These are phyloP conservation scores for Licmophora abbreviata DNA, from an alignment of 108 stramenopile genomes.

Conservation along the genomic window DNA sequence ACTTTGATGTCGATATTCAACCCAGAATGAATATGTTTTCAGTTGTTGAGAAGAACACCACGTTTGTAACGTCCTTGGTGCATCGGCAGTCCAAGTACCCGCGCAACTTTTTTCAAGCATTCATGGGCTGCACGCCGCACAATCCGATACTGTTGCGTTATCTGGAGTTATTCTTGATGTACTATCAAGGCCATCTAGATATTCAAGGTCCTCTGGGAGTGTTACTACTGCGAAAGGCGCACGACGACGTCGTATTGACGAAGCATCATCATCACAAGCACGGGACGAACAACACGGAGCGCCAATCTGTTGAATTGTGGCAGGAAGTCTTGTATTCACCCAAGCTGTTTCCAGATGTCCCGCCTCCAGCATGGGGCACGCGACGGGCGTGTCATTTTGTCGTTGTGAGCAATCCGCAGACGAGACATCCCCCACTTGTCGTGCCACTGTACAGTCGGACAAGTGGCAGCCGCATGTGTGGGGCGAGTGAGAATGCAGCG, in stretches of 20 bases:
- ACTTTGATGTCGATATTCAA: conserved; percentile 78
- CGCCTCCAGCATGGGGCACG: conserved; percentile 47
- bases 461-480: conserved; percentile 71
- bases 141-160: conserved; percentile 53
- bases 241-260: conserved; percentile 34
- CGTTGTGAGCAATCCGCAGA: conserved; percentile 31
- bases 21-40: conserved; percentile 48
- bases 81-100: conserved; percentile 56
- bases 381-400: conserved; percentile 71
- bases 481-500: too few species aligned
- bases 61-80: conserved; percentile 62
- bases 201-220: conserved; percentile 64
- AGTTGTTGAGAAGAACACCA: conserved; percentile 27
- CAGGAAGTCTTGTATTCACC: conserved; percentile 53
- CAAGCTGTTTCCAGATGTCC: conserved; percentile 28
- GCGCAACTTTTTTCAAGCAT: conserved; percentile 71
- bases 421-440: not conserved
- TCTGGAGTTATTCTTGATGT: conserved; percentile 55
- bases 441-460: conserved; percentile 69
- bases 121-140: conserved; percentile 43
- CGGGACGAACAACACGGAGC: conserved; percentile 3
- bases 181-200: conserved; percentile 40
- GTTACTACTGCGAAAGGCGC: conserved; percentile 53
- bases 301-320: conserved; percentile 38
- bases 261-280: conserved; percentile 1